These are phyloP conservation scores for Globisporangium alternatum DNA, from an alignment of 352 stramenopile genomes.

Conservation along the genomic window DNA sequence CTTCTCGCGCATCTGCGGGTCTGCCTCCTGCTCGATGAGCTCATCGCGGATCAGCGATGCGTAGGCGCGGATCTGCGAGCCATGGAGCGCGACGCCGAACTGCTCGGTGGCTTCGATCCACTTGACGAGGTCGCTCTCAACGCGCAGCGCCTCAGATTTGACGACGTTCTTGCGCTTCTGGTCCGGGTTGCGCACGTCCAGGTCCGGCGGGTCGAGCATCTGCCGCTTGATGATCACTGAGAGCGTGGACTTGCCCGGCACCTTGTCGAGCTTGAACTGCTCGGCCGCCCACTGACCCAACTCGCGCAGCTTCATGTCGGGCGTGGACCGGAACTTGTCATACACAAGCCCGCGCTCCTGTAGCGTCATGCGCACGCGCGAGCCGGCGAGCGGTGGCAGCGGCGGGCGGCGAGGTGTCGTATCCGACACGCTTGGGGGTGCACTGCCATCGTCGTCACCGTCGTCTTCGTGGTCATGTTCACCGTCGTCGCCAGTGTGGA, in stretches of 20 bases:
- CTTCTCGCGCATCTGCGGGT: constrained; percentile 11
- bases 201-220: neutral
- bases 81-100: neutral
- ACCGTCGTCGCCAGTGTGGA: neutral
- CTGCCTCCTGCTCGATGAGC: constrained; percentile 2
- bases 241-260: constrained; percentile 4
- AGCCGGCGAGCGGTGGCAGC: neutral
- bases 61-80: constrained; percentile 11
- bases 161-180: constrained; percentile 8
- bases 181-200: constrained; percentile 2
- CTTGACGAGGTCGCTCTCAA: constrained; percentile 4
- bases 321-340: constrained; percentile 5
- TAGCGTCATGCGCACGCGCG: constrained; percentile 13
- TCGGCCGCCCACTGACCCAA: constrained; percentile 5
- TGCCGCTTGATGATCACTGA: constrained; percentile 6
- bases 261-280: constrained; percentile 4
- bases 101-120: constrained; percentile 4
- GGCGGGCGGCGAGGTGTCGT: too few relatives aligned
- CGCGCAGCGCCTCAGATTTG: constrained; percentile 1
- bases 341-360: neutral
- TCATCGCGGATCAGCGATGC: constrained; percentile 5
- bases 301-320: constrained; percentile 12
- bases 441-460: neutral
- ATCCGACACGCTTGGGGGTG: neutral
- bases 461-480: neutral